These are phyloP conservation scores for Cinnamomum chago DNA, from an alignment of 164 flowering plant species.

Conservation along the genomic window DNA sequence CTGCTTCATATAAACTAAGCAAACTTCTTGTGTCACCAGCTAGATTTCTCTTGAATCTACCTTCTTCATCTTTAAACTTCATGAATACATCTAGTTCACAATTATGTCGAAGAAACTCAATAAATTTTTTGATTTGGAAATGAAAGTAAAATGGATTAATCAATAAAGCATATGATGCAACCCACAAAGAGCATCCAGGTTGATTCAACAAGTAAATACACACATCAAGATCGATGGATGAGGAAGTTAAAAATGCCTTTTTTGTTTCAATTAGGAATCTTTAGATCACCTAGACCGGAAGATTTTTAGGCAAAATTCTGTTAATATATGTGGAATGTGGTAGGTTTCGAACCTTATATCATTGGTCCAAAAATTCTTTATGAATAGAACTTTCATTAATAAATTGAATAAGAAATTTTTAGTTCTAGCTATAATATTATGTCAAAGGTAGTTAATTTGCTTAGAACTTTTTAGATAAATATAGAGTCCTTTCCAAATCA, in stretches of 20 bases:
- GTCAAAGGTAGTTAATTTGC: too few relatives aligned
- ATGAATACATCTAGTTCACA: constrained; percentile 8
- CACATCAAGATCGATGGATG: neutral
- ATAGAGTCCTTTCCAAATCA: too few relatives aligned
- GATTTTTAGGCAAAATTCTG: too few relatives aligned
- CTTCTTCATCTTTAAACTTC: constrained; percentile 27
- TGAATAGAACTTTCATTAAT: too few relatives aligned
- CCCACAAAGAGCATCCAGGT: neutral
- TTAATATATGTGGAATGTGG: too few relatives aligned
- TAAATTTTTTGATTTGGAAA: neutral
- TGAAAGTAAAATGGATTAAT: neutral
- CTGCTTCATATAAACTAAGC: constrained; percentile 23
- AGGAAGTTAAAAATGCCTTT: constrained; percentile 1
- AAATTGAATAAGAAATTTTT: too few relatives aligned
- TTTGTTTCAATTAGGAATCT: too few relatives aligned
- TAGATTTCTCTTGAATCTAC: constrained; percentile 24
- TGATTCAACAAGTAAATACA: neutral
- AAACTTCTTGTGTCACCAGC: constrained; percentile 10
- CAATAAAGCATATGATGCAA: neutral
- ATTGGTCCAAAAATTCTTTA: too few relatives aligned
- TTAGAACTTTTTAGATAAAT: too few relatives aligned
- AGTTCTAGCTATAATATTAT: too few relatives aligned
- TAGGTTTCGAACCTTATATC: too few relatives aligned
- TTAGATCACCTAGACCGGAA: too few relatives aligned
- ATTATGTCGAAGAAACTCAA: neutral